Conservation (phyloP, 2,329 filamentous ascomycete genomes). For the Cyphellophora europaea region DNA sequence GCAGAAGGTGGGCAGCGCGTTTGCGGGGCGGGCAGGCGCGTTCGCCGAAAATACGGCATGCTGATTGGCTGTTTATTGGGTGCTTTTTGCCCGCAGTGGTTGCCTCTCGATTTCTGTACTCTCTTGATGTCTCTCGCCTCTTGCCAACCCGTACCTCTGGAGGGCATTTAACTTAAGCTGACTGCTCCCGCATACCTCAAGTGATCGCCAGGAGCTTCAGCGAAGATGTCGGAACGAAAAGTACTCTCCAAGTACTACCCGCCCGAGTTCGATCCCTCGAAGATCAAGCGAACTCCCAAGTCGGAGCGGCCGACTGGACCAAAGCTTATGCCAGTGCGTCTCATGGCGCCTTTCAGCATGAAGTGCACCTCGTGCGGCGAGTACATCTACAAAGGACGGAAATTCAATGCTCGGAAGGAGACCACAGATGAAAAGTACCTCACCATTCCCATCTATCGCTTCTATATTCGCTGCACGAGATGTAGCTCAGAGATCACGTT, state of each 20-base stretch:
- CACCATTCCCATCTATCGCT: constrained; percentile 75
- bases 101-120: too few relatives aligned
- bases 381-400: constrained; percentile 86
- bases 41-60: too few relatives aligned
- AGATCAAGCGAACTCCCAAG: constrained; percentile 58
- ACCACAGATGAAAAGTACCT: constrained; percentile 87
- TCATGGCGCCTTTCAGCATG: constrained; percentile 85
- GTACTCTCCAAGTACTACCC: constrained; percentile 56
- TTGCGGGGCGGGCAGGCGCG: too few relatives aligned
- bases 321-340: constrained; percentile 73
- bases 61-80: too few relatives aligned
- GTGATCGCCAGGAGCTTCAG: too few relatives aligned
- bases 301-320: constrained; percentile 55
- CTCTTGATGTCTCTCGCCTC: too few relatives aligned
- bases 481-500: constrained; percentile 85
- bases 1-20: too few relatives aligned
- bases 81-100: too few relatives aligned
- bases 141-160: too few relatives aligned
- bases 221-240: constrained; percentile 75
- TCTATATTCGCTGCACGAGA: constrained; percentile 83
- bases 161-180: too few relatives aligned
- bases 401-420: constrained; percentile 93
- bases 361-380: constrained; percentile 62
- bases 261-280: constrained; percentile 81
- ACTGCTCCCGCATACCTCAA: too few relatives aligned